These are phyloP conservation scores for Rhododendron kiyosumense DNA, from an alignment of 148 eudicot species.

Conservation along the genomic window DNA sequence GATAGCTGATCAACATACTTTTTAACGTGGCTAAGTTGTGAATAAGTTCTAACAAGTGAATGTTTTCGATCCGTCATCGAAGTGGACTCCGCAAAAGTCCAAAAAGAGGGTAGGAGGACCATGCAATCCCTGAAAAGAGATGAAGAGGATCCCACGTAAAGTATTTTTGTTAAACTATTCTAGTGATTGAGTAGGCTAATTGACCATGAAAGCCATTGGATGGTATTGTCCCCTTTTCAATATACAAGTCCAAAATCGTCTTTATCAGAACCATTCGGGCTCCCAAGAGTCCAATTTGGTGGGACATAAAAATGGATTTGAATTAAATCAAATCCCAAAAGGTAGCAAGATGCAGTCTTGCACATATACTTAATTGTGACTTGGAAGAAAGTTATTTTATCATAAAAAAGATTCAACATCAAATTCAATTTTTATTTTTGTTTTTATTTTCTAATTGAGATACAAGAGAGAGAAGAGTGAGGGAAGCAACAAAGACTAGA, in stretches of 20 bases:
- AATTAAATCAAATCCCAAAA: background rate
- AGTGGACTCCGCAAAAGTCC: background rate
- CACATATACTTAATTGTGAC: background rate
- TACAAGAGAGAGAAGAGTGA: too few relatives aligned
- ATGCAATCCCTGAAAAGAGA: too few relatives aligned
- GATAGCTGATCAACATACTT: background rate
- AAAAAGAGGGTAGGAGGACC: too few relatives aligned
- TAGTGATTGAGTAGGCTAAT: background rate
- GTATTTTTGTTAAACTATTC: background rate
- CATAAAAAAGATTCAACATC: too few relatives aligned
- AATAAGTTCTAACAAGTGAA: too few relatives aligned
- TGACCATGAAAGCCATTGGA: background rate
- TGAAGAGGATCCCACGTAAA: too few relatives aligned
- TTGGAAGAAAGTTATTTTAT: background rate
- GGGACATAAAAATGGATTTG: background rate
- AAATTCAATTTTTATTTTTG: too few relatives aligned
- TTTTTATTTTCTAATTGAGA: too few relatives aligned
- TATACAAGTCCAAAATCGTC: background rate
- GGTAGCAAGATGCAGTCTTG: background rate
- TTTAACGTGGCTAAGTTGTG: background rate
- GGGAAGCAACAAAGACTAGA: too few relatives aligned
- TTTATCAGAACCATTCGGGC: background rate
- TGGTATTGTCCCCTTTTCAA: background rate
- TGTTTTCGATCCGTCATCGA: too few relatives aligned
- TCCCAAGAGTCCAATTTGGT: background rate